phyloP scores from a whole-genome alignment of 1,284 basidiomycete species.

The Naganishia albida region DNA sequence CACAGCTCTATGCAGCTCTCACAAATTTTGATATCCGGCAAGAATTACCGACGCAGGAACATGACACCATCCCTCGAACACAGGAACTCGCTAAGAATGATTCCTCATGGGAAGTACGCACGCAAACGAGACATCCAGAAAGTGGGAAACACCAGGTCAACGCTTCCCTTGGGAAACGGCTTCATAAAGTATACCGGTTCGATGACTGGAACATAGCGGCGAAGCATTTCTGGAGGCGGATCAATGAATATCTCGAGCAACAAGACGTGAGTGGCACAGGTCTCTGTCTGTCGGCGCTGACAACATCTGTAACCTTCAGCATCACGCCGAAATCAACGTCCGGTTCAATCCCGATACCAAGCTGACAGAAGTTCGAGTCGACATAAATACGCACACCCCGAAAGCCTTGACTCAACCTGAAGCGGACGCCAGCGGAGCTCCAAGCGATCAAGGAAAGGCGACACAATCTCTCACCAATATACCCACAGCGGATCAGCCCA shows the following conservation, averaged over 20 bases:
- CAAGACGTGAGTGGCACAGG: constrained; percentile 25
- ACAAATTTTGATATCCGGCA: constrained; percentile 2
- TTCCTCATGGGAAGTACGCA: constrained; percentile 3
- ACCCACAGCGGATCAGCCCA: not conserved
- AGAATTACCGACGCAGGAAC: constrained; percentile 16
- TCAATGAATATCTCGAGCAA: constrained; percentile 10
- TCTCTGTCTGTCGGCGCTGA: not conserved
- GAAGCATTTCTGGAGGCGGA: constrained; percentile 19
- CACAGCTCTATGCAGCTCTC: not conserved
- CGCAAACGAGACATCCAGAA: not conserved
- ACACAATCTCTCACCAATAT: too few relatives aligned
- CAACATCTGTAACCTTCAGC: not conserved
- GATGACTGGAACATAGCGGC: constrained; percentile 8
- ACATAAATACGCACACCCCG: constrained; percentile 27
- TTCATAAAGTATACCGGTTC: constrained; percentile 45
- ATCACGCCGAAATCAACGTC: constrained; percentile 22
- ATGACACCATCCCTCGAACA: not conserved
- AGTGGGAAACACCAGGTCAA: not conserved
- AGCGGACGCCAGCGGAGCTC: not conserved
- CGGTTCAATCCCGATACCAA: constrained; percentile 22
- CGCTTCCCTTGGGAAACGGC: constrained; percentile 7
- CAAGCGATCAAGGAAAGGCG: not conserved
- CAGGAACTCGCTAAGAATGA: constrained; percentile 7
- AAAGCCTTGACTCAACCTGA: constrained; percentile 3
- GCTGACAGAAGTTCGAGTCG: constrained; percentile 24